These are phyloP conservation scores for Ogataea pilisensis DNA, from an alignment of 805 yeast genomes.

Conservation along the genomic window DNA sequence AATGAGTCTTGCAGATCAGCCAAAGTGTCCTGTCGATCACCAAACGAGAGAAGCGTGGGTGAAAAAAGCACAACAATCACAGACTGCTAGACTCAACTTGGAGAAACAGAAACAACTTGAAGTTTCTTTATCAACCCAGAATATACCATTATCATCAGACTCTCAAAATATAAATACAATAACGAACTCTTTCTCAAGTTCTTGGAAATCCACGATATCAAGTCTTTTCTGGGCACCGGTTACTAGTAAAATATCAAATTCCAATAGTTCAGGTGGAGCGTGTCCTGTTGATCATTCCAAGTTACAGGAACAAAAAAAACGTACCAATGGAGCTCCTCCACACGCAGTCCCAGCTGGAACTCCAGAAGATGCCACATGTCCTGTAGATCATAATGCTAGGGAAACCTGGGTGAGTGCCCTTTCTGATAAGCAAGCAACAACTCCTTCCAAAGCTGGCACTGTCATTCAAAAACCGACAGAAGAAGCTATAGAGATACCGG, in stretches of 20 bases:
- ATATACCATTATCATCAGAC: neutral
- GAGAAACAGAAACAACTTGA: neutral
- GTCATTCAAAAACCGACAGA: constrained; percentile 38
- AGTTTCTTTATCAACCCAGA: neutral
- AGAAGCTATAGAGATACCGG: constrained; percentile 37
- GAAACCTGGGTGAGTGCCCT: constrained; percentile 31
- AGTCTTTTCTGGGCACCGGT: constrained; percentile 6
- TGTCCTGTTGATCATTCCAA: constrained; percentile 5
- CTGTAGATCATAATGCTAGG: constrained; percentile 37
- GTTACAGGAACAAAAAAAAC: neutral
- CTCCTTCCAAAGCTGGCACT: constrained; percentile 13
- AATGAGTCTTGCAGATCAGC: constrained; percentile 21
- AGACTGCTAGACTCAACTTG: constrained; percentile 1
- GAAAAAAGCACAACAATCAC: constrained; percentile 27
- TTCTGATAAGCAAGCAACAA: constrained; percentile 1
- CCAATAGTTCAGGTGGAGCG: neutral
- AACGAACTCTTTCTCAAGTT: too few species aligned
- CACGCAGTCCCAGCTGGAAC: constrained; percentile 12
- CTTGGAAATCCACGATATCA: constrained; percentile 3
- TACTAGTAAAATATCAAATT: neutral
- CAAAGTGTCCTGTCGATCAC: constrained; percentile 68
- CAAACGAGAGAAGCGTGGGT: constrained; percentile 58
- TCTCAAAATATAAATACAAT: too few species aligned
- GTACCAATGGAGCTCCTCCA: constrained; percentile 1
- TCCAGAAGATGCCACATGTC: constrained; percentile 30